Conservation (phyloP, 1,139 yeast genomes). For the Blastobotrys persicus region DNA sequence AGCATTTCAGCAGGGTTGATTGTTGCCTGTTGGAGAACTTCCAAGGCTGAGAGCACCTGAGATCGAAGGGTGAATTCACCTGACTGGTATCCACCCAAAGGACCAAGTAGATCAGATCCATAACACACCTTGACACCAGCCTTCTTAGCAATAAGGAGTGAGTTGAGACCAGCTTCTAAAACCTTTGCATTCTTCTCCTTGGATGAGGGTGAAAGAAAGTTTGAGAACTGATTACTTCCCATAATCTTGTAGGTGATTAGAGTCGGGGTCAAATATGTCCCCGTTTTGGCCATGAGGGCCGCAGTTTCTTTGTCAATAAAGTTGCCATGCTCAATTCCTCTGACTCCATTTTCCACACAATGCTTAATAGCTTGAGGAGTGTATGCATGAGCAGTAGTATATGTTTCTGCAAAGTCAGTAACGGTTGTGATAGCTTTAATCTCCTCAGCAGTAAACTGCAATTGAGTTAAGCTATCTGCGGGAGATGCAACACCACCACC, state of each 20-base stretch:
- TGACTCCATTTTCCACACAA: slow-evolving; percentile 8
- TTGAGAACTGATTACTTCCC: slow-evolving; percentile 12
- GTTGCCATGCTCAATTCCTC: slow-evolving; percentile 11
- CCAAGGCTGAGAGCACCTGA: slow-evolving; percentile 4
- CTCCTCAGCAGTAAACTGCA: slow-evolving; percentile 13
- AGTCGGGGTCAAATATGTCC: slow-evolving; percentile 9
- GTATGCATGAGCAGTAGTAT: slow-evolving; percentile 13
- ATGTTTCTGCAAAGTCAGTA: slow-evolving; percentile 8
- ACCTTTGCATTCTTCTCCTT: slow-evolving; percentile 8
- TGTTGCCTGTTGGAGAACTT: slow-evolving; percentile 9
- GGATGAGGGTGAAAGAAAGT: slow-evolving; percentile 8
- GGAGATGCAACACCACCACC: slow-evolving; percentile 15
- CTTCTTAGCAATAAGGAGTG: slow-evolving; percentile 7
- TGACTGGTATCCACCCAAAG: slow-evolving; percentile 11
- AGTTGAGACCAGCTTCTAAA: slow-evolving; percentile 7
- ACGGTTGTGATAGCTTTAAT: slow-evolving; percentile 12
- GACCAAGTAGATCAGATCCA: slow-evolving; percentile 11
- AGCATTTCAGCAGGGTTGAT: slow-evolving; percentile 12
- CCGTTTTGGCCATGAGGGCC: slow-evolving; percentile 12
- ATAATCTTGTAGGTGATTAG: slow-evolving; percentile 12
- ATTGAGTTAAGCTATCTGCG: slow-evolving; percentile 4
- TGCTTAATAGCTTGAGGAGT: slow-evolving; percentile 12
- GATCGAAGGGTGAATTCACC: slow-evolving; percentile 12
- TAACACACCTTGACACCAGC: slow-evolving; percentile 12
- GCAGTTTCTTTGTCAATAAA: slow-evolving; percentile 12